Evolutionary conservation across 1,284 basidiomycete genomes (phyloP), one percentile per base, ranked within the genome.

Genomic region (Thelephora terrestris): DNA sequence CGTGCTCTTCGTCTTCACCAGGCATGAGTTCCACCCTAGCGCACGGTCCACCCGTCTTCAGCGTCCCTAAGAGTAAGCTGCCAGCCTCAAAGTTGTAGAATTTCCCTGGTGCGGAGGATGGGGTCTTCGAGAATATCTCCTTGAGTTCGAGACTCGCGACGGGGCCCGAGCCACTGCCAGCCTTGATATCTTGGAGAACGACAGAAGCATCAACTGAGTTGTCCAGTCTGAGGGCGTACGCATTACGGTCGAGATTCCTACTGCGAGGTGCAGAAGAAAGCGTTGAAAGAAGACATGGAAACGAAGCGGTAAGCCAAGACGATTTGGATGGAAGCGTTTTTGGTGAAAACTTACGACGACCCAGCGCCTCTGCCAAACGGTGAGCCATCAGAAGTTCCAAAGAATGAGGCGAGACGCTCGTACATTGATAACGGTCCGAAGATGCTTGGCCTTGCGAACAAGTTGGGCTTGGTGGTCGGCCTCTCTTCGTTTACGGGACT

Each of bases 351-450:
- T 49, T 43, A 66, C 64, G 58, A 57, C 32, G 39, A 21, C 29
- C 29, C 29, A 32, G 29, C 29, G 29, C 29, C 29, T 32, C 29
- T 32, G 29, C 14, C 9, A 12, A 12, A 32, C 7, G 29, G 25
- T 42, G 39, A 42, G 39, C 39, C 25, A 5, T 42, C 39, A 42
- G 39, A 10, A 21, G 7, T 6, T 42, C 21, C 25, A 23, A 42
- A 14, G 29, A 10, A 10, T 32, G 29, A 32, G 29, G 12, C 9
- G 14, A 23, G 5, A 25, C 39, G 12, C 39, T 23, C 20, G 20
- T 20, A 21, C 39, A 67, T 76, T 51, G 52, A 79, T 78, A 79
- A 56, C 45, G 74, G 74, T 10, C 75, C 78, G 54, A 79, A 79
- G 16, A 79, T 80, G 4, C 77, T 79, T 5, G 67, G 57, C 27